phyloP scores from a whole-genome alignment of 2,329 filamentous ascomycete species.

The Xylariomycetidae sp. region DNA sequence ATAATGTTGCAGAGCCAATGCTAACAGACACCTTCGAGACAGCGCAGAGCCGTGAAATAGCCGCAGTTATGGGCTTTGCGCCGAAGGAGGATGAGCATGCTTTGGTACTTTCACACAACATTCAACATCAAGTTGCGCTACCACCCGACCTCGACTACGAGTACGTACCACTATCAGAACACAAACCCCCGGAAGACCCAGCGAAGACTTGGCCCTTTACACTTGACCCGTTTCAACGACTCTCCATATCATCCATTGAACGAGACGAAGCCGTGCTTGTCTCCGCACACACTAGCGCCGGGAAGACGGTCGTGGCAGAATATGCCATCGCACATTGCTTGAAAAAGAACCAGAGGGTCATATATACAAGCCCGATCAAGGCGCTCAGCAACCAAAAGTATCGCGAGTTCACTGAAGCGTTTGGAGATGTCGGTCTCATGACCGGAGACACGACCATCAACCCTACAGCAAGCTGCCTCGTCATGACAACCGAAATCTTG shows the following conservation, averaged over 20 bases:
- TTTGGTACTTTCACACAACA: constrained; percentile 89
- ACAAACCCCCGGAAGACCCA: constrained; percentile 82
- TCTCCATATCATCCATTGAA: constrained; percentile 92
- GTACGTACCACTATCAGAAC: constrained; percentile 90
- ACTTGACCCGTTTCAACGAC: constrained; percentile 93
- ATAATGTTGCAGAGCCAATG: constrained; percentile 67
- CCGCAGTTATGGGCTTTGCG: constrained; percentile 65
- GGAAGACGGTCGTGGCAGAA: constrained; percentile 97
- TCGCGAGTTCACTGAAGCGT: constrained; percentile 89
- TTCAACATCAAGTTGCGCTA: constrained; percentile 94
- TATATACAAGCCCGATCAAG: constrained; percentile 99
- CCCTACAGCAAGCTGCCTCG: constrained; percentile 91
- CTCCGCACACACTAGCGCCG: constrained; percentile 93
- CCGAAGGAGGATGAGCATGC: constrained; percentile 55
- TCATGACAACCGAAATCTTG: constrained; percentile 99
- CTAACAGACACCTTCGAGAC: constrained; percentile 94
- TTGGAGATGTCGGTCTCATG: constrained; percentile 96
- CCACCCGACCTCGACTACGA: constrained; percentile 91
- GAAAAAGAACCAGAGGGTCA: constrained; percentile 95
- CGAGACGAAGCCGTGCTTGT: constrained; percentile 94
- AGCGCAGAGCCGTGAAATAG: constrained; percentile 85
- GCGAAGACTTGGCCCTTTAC: constrained; percentile 83
- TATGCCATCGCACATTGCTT: constrained; percentile 97
- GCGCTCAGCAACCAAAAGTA: constrained; percentile 98
- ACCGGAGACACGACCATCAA: constrained; percentile 99